phyloP scores from a whole-genome alignment of 371 early-diverging fungal genomes.

The Mortierella sp. region DNA sequence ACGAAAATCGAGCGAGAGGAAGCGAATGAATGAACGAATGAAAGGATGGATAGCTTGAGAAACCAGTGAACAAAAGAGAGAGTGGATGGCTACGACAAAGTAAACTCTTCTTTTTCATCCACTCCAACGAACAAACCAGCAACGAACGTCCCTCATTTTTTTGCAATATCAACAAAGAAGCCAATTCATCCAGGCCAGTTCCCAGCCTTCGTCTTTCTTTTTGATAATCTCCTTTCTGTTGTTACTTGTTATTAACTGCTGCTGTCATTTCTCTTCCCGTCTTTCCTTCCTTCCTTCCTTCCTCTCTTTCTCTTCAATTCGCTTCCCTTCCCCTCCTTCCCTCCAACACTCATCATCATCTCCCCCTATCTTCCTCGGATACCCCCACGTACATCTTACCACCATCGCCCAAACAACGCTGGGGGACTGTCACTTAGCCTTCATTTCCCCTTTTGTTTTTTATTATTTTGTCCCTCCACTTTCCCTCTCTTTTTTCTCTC shows the following conservation, averaged over 20 bases:
- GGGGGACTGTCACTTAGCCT: slow-evolving; percentile 21
- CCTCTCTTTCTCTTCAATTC: not conserved
- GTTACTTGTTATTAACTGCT: not conserved
- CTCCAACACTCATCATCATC: not conserved
- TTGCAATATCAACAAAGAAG: no score
- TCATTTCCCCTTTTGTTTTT: slow-evolving; percentile 7
- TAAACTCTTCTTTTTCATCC: not conserved
- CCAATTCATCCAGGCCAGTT: not conserved
- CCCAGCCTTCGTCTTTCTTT: not conserved
- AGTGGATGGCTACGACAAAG: not conserved
- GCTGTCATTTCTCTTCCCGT: not conserved
- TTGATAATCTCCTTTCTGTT: not conserved
- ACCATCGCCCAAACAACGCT: slow-evolving; percentile 14
- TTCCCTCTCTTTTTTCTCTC: slow-evolving; percentile 4
- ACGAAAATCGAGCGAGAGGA: not conserved
- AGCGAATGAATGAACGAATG: not conserved
- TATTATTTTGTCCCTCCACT: not conserved
- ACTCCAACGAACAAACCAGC: not conserved
- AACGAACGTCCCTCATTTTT: not conserved
- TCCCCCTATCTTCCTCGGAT: not conserved
- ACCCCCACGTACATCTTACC: not conserved
- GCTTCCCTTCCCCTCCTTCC: not conserved
- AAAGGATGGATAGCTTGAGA: not conserved
- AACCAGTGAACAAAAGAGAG: not conserved
- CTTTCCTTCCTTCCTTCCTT: not conserved